Evolutionary conservation across 129 eudicot species (phyloP), one percentile per base, ranked within the genome.

Genomic region (Scalesia atractyloides): DNA sequence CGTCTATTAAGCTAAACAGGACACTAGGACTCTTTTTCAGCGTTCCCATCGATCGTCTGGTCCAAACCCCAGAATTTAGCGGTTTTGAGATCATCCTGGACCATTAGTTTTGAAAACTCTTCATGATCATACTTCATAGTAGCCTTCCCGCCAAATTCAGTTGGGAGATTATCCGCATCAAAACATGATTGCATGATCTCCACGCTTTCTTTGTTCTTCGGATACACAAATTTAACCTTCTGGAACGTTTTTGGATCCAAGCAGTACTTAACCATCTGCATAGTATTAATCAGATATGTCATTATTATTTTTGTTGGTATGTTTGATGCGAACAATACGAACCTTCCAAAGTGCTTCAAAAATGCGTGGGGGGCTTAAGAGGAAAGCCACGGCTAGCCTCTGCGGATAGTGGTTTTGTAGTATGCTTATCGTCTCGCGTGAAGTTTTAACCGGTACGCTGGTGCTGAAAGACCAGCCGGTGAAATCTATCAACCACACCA

Each of bases 291-390:
- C 15, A 54, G 7, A 34, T 18, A 46, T 22, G 36, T 3, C 34
- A 7, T 47, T 67, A 61, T 48, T 13, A 9, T 37, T 56, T 58
- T 75, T 1, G 37, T 5, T 18, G 17, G 13, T 39, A 56, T 17
- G 67, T 13, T 56, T 57, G 39, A 33, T 10, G 66, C 58, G 33
- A 67, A 77, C 24, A 64, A 19, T 37, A 62, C 83, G 12, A 59
- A 89, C 97, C 97, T 83, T 90, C 94, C 91, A 90, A 82, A 90
- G 87, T 57, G 97, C 87, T 85, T 90, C 89, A 73, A 90, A 87
- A 53, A 87, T 51, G 17, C 91, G 85, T 0, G 97, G 97, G 18
- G 97, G 94, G 49, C 66, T 87, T 81, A 87, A 90, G 53, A 90
- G 80, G 77, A 90, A 83, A 9, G 94, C 94, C 9, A 82, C 63